Evolutionary conservation across 495 filamentous ascomycete genomes (phyloP).

Genomic region (Tuber microsphaerosporum): DNA sequence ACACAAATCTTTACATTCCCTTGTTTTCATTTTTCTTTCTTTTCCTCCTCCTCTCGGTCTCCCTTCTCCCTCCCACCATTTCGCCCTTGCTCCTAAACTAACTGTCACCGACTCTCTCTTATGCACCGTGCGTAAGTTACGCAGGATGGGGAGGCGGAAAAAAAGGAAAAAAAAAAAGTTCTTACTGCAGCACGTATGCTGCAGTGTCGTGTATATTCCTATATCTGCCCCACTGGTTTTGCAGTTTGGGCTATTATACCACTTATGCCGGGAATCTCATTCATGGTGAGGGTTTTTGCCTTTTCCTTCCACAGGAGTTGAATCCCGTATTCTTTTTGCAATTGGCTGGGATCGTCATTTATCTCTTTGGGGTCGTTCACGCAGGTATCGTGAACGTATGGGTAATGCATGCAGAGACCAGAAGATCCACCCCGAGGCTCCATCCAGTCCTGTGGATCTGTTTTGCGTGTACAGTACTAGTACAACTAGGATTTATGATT

Average conservation of each 20-base stretch:
- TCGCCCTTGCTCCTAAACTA: not conserved
- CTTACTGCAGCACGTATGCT: not conserved
- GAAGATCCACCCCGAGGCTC: not conserved
- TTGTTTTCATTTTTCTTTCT: not conserved
- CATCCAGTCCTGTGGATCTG: not conserved
- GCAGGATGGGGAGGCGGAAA: not conserved
- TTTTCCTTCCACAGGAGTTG: not conserved
- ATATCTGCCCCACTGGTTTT: not conserved
- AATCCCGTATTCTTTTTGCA: not conserved
- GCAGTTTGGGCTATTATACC: not conserved
- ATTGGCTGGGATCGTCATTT: not conserved
- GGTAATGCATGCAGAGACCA: not conserved
- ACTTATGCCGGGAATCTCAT: not conserved
- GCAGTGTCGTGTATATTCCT: not conserved
- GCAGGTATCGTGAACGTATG: not conserved
- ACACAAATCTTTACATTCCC: not conserved
- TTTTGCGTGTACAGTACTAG: not conserved
- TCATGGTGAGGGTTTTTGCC: not conserved
- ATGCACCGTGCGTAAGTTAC: not conserved
- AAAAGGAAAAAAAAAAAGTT: not conserved
- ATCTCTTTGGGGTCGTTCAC: not conserved
- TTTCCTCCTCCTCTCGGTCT: not conserved
- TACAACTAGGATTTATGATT: no score
- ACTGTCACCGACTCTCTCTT: not conserved
- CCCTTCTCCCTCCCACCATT: not conserved